Percentiles rank a stretch among this genome's conserved stretches.
These are phyloP conservation scores for Talaromyces piceae DNA, from an alignment of 2,329 filamentous ascomycete genomes.

Conservation along the genomic window DNA sequence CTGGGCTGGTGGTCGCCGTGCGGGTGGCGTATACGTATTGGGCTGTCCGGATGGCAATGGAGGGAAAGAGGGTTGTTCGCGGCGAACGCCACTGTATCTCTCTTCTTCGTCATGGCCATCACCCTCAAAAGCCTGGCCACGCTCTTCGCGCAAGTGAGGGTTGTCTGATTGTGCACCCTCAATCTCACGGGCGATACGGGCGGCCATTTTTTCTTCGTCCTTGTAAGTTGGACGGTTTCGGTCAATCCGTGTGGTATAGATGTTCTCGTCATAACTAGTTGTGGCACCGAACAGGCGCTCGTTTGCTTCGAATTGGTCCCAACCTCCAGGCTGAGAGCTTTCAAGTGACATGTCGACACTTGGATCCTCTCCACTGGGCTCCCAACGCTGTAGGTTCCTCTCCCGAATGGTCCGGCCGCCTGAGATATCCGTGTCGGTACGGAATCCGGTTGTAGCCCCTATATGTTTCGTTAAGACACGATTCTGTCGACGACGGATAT, in stretches of 20 bases:
- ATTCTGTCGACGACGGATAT: neutral
- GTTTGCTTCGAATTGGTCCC: conserved; percentile 94
- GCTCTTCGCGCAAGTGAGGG: conserved; percentile 82
- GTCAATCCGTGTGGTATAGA: conserved; percentile 90
- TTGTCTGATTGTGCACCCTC: conserved; percentile 67
- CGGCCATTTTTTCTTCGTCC: conserved; percentile 68
- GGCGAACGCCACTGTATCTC: conserved; percentile 89
- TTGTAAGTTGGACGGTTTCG: conserved; percentile 74
- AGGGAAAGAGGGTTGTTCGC: conserved; percentile 55
- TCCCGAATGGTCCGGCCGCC: conserved; percentile 62
- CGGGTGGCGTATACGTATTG: conserved; percentile 85
- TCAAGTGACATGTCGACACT: conserved; percentile 66
- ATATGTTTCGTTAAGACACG: conserved; percentile 5
- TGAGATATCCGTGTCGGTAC: conserved; percentile 84
- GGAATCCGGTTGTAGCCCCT: conserved; percentile 66
- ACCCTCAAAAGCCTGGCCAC: conserved; percentile 58
- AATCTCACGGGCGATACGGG: conserved; percentile 82
- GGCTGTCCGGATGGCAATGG: conserved; percentile 54
- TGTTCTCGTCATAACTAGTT: conserved; percentile 86
- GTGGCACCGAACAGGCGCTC: conserved; percentile 79
- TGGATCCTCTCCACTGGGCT: conserved; percentile 56
- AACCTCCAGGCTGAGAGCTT: conserved; percentile 47
- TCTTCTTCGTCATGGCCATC: conserved; percentile 80
- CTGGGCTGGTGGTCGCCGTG: conserved; percentile 70
- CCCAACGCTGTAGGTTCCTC: conserved; percentile 73